Conservation (phyloP, 2,329 filamentous ascomycete species). For the Fusarium algeriense region DNA sequence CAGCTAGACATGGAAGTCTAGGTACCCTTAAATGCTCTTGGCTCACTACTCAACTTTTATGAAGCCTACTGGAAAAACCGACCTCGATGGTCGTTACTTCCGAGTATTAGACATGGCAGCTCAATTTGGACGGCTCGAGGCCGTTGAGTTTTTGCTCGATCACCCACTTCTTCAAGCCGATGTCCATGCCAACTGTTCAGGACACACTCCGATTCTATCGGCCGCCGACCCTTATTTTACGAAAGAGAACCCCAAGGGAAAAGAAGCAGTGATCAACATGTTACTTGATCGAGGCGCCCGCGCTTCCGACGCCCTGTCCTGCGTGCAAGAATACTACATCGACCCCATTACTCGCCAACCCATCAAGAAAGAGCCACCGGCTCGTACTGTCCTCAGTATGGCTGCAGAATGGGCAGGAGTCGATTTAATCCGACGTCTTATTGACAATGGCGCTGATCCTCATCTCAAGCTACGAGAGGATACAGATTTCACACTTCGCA, state of each 20-base stretch:
- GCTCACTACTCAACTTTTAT: background rate
- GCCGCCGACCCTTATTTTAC: background rate
- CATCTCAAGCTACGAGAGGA: background rate
- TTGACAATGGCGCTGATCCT: background rate
- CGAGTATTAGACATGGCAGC: background rate
- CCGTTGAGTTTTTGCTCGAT: background rate
- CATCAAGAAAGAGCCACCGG: accelerated
- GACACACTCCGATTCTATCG: accelerated
- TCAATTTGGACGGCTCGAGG: accelerated
- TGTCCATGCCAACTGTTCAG: background rate
- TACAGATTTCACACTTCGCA: background rate
- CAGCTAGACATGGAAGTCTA: background rate
- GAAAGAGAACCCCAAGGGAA: background rate
- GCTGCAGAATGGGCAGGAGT: background rate
- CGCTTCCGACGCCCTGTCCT: background rate
- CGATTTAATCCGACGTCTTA: background rate
- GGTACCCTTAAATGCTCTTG: background rate
- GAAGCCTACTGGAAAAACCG: background rate
- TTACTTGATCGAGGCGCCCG: background rate
- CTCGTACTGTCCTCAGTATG: accelerated
- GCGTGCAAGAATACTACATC: accelerated
- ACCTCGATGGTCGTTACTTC: background rate
- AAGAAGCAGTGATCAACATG: background rate
- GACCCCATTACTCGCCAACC: background rate
- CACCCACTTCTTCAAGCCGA: background rate